Evolutionary conservation across 73 alveolate genomes (phyloP), one percentile per base, ranked within the genome.

Genomic region (Blepharisma japonicum): DNA sequence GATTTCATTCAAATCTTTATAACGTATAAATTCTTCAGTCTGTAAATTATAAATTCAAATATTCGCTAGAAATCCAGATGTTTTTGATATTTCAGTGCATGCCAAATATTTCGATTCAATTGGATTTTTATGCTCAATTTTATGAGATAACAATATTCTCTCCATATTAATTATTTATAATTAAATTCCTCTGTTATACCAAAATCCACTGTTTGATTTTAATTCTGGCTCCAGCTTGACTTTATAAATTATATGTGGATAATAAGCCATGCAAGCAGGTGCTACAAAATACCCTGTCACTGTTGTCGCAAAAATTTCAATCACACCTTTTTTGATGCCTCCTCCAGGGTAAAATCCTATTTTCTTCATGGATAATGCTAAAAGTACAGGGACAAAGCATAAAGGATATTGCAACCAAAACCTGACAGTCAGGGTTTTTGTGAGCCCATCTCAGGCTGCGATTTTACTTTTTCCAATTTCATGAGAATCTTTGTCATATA

Each of bases 171-270:
- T 32, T 32, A 32, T 32, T 32, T 32, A 32, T 32, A 32, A 32
- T 53, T 61, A 86, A 27, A 86, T 80, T 4, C 93, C 93, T 68
- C 85, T 81, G 80, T 83, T 86, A 55, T 86, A 86, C 76, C 53
- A 72, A 71, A 78, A 80, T 55, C 56, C 77, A 25, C 53, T 79
- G 23, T 68, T 5, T 9, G 54, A 27, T 0, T 45, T 20, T 68
- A 77, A 78, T 50, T 87, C 80, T 18, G 81, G 67, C 79, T 87
- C 90, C 11, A 87, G 76, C 50, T 56, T 78, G 27, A 66, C 68
- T 7, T 49, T 61, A 39, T 67, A 48, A 55, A 80, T 55, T n/a
- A 68, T 79, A 21, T 86, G 90, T 11, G 86, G 86, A 82, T 68
- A 83, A 6, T 78, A 51, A 18, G 86, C 56, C 47, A 88, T 76